These are phyloP conservation scores for Fusarium odoratissimum DNA, from an alignment of 2,329 filamentous ascomycete species.

Conservation along the genomic window DNA sequence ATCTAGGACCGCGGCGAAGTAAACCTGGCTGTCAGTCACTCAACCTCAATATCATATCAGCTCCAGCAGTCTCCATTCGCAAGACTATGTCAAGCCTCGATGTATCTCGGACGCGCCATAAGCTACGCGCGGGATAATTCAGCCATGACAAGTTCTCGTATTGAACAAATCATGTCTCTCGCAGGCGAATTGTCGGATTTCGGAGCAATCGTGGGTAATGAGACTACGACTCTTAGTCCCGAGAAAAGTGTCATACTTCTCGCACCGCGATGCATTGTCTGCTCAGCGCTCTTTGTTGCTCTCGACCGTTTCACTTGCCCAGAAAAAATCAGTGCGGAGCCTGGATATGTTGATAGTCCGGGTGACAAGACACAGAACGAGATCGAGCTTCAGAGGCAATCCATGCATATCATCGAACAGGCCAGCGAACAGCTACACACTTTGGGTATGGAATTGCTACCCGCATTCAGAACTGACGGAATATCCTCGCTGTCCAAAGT, in stretches of 20 bases:
- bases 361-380: background rate
- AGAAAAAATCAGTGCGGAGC: background rate
- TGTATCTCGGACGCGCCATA: background rate
- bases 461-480: fast-evolving
- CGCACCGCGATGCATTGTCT: fast-evolving
- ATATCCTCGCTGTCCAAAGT: background rate
- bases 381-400: background rate
- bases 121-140: fast-evolving
- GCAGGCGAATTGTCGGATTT: fast-evolving
- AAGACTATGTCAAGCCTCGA: background rate
- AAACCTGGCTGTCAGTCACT: background rate
- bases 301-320: background rate
- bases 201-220: background rate
- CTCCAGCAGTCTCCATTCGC: fast-evolving
- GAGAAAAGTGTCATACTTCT: fast-evolving
- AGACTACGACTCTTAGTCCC: fast-evolving
- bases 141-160: background rate
- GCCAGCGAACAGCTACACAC: background rate
- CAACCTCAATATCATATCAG: background rate
- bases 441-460: fast-evolving
- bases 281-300: background rate
- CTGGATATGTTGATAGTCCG: background rate
- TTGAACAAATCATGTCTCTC: background rate
- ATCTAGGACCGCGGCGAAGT: background rate
- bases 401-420: background rate